phyloP scores from a whole-genome alignment of 176 grass and related monocot genomes.

The Calamus simplicifolius region DNA sequence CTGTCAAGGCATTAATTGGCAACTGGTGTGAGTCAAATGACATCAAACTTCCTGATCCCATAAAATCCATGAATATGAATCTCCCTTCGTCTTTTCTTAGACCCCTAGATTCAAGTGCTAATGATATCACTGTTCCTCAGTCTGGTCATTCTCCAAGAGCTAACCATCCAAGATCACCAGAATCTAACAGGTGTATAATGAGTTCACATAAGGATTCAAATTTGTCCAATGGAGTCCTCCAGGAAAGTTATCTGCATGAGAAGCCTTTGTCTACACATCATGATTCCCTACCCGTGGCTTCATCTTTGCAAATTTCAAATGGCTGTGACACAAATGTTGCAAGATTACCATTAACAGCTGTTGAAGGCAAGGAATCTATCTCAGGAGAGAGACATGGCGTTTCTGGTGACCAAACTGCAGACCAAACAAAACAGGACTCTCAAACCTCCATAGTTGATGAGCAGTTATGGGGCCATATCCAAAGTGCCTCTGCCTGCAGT shows the following conservation, averaged over 20 bases:
- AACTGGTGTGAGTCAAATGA: conserved; percentile 98
- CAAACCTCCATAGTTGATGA: conserved; percentile 25
- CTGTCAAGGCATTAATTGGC: conserved; percentile 94
- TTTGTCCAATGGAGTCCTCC: conserved; percentile 30
- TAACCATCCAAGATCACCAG: conserved; percentile 51
- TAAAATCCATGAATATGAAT: conserved; percentile 71
- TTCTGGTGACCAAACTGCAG: conserved; percentile 33
- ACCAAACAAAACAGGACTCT: conserved; percentile 32
- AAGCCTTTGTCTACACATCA: conserved; percentile 25
- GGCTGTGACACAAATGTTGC: conserved; percentile 29
- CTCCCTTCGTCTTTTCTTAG: conserved; percentile 45
- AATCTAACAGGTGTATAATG: conserved; percentile 36
- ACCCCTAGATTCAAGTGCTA: conserved; percentile 32
- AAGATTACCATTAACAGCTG: conserved; percentile 4
- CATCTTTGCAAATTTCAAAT: conserved; percentile 29
- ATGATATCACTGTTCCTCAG: conserved; percentile 24
- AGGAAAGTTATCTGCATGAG: conserved; percentile 24
- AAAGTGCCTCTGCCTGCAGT: conserved; percentile 22
- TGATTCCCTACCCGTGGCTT: conserved; percentile 18
- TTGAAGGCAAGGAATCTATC: conserved; percentile 2
- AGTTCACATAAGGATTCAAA: conserved; percentile 38
- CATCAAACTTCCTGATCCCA: conserved; percentile 90
- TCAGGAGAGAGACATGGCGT: conserved; percentile 33
- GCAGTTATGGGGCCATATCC: conserved; percentile 18
- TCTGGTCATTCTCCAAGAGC: conserved; percentile 25